Conservation (phyloP, 139 green algal species). For the Volvox africanus region DNA sequence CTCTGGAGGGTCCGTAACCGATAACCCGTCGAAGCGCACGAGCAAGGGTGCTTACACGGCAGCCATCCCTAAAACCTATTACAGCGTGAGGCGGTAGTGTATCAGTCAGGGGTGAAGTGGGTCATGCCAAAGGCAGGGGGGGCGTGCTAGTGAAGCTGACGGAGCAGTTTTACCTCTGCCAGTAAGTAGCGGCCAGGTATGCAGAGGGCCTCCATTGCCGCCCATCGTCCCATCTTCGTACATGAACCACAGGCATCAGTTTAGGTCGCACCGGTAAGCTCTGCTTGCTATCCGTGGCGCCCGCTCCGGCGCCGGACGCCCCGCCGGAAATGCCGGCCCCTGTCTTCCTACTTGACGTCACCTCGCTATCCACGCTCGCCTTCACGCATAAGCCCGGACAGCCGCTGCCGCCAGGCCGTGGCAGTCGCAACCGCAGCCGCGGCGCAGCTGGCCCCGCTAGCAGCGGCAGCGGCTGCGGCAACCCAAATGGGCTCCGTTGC, state of each 20-base stretch:
- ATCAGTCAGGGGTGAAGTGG: no score
- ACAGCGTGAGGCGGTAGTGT: no score
- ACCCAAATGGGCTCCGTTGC: neutral
- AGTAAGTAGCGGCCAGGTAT: no score
- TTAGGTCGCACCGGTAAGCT: conserved; percentile 25
- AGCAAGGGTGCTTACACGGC: no score
- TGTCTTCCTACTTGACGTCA: conserved; percentile 26
- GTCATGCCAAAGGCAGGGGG: no score
- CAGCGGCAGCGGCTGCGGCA: neutral
- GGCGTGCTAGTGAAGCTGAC: no score
- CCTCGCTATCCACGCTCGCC: neutral
- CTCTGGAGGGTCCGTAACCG: no score
- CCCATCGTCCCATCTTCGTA: no score
- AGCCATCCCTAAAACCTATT: no score
- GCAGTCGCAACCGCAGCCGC: neutral
- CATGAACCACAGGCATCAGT: conserved; percentile 10
- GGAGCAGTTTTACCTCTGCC: no score
- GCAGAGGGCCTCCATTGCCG: no score
- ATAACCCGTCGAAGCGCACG: no score
- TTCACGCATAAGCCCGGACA: neutral
- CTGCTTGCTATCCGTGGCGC: conserved; percentile 14
- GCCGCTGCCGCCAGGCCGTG: neutral
- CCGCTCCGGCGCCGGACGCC: neutral
- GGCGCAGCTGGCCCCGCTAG: neutral
- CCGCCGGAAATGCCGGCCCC: neutral